Percentiles rank a stretch among this genome's conserved stretches.
Conservation (phyloP, 2,329 filamentous ascomycete genomes). For the Fusarium multiceps region DNA sequence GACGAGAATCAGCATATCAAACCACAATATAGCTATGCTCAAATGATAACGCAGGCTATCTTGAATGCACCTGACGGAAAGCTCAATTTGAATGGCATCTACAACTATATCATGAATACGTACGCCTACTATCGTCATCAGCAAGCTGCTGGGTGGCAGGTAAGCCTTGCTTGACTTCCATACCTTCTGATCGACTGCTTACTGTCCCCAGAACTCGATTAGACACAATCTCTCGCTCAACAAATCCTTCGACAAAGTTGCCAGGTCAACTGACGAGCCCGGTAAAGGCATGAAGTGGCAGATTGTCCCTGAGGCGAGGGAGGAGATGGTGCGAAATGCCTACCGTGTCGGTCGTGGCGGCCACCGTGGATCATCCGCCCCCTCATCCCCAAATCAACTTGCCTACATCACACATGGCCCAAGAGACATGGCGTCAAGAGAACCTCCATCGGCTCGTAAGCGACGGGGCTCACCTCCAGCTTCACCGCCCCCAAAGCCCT, state of each 20-base stretch:
- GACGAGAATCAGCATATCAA: conserved; percentile 92
- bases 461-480: conserved; percentile 65
- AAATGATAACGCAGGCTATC: conserved; percentile 97
- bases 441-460: conserved; percentile 65
- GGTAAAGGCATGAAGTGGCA: conserved; percentile 99
- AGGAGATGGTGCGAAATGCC: conserved; percentile 86
- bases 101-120: conserved; percentile 88
- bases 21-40: conserved; percentile 94
- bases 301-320: conserved; percentile 83
- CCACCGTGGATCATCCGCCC: conserved; percentile 75
- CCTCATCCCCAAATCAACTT: conserved; percentile 73
- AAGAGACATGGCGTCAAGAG: conserved; percentile 64
- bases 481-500: conserved; percentile 66
- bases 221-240: conserved; percentile 96
- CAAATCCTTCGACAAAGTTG: conserved; percentile 93
- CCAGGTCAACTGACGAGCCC: conserved; percentile 91
- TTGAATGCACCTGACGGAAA: conserved; percentile 87
- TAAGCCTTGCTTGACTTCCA: conserved; percentile 54
- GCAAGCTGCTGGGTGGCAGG: conserved; percentile 85
- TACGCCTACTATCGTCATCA: conserved; percentile 95
- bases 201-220: conserved; percentile 80
- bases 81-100: conserved; percentile 91
- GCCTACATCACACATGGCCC: conserved; percentile 71
- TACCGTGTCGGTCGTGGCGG: conserved; percentile 71
- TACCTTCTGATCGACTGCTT: conserved; percentile 11